These are phyloP conservation scores for Hypomontagnella monticulosa DNA, from an alignment of 495 filamentous ascomycete species.

Conservation along the genomic window DNA sequence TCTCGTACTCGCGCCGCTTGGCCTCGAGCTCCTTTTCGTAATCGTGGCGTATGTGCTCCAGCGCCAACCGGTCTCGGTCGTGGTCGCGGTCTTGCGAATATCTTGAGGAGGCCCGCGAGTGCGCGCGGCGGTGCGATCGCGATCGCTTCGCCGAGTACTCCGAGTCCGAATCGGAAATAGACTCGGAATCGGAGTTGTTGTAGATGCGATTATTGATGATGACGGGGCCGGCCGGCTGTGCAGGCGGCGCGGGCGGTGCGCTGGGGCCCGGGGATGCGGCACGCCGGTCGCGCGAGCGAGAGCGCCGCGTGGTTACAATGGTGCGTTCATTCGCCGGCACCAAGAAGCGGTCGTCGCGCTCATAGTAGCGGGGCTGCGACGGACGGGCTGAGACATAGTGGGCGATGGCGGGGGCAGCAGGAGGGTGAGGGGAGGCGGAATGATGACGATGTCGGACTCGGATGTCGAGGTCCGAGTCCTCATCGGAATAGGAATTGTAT, in stretches of 20 bases:
- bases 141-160: slow-evolving; percentile 29
- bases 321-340: slow-evolving; percentile 48
- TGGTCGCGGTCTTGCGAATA: slow-evolving; percentile 32
- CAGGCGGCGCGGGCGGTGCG: slow-evolving; percentile 23
- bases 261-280: slow-evolving; percentile 43
- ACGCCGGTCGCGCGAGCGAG: slow-evolving; percentile 55
- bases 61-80: slow-evolving; percentile 27
- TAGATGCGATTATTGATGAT: slow-evolving; percentile 62
- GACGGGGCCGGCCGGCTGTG: slow-evolving; percentile 51
- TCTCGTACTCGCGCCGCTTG: slow-evolving; percentile 32
- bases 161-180: slow-evolving; percentile 45
- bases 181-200: slow-evolving; percentile 52
- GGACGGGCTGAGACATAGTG: slow-evolving; percentile 54
- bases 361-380: slow-evolving; percentile 48
- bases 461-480: slow-evolving; percentile 58
- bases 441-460: slow-evolving; percentile 50
- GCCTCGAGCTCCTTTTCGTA: slow-evolving; percentile 42
- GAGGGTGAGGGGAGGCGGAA: slow-evolving; percentile 44
- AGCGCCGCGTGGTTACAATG: slow-evolving; percentile 49
- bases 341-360: slow-evolving; percentile 43
- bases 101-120: slow-evolving; percentile 39
- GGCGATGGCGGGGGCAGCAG: slow-evolving; percentile 40
- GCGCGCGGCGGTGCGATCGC: slow-evolving; percentile 33
- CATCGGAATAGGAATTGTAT: slow-evolving; percentile 57
- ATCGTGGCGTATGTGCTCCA: slow-evolving; percentile 40